Percentiles rank a stretch among this genome's conserved stretches.
Conservation (phyloP, 2,329 filamentous ascomycete species). For the Emmonsiellopsis sp. region DNA sequence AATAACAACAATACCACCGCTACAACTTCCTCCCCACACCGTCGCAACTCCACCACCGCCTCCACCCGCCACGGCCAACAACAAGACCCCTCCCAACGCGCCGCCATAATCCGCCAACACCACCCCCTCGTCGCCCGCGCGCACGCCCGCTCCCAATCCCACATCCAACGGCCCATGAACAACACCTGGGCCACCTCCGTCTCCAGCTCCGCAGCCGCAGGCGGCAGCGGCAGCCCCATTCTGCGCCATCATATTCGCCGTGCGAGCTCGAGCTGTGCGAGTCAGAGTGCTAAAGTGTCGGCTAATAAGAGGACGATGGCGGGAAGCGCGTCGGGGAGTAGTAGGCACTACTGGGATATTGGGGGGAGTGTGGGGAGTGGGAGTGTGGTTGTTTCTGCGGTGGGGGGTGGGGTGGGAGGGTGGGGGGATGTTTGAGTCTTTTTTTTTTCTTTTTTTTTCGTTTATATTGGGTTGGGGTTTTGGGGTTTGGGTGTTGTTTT, state of each 20-base stretch:
- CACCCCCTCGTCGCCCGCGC: conserved; percentile 70
- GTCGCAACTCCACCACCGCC: conserved; percentile 19
- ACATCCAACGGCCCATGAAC: conserved; percentile 16
- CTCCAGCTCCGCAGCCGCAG: neutral
- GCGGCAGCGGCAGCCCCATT: conserved; percentile 17
- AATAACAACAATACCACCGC: conserved; percentile 29
- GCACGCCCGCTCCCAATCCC: conserved; percentile 35
- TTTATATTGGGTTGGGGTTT: neutral
- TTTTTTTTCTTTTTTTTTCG: neutral
- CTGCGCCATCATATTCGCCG: conserved; percentile 38
- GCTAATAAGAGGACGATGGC: conserved; percentile 46
- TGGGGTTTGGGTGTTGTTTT: neutral
- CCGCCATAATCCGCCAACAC: conserved; percentile 76
- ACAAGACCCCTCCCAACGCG: conserved; percentile 64
- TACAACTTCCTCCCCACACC: conserved; percentile 24
- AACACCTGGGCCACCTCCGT: neutral
- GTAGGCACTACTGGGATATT: conserved; percentile 86
- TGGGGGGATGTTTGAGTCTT: conserved; percentile 62
- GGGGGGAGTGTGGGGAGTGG: conserved; percentile 71
- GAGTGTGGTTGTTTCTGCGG: conserved; percentile 59
- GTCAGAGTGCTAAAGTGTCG: conserved; percentile 72
- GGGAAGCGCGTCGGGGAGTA: conserved; percentile 50
- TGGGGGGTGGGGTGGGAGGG: conserved; percentile 61
- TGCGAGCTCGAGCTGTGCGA: conserved; percentile 64
- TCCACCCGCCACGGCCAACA: conserved; percentile 40